These are phyloP conservation scores for Penicillium sp. DNA, from an alignment of 2,329 filamentous ascomycete genomes.

Conservation along the genomic window DNA sequence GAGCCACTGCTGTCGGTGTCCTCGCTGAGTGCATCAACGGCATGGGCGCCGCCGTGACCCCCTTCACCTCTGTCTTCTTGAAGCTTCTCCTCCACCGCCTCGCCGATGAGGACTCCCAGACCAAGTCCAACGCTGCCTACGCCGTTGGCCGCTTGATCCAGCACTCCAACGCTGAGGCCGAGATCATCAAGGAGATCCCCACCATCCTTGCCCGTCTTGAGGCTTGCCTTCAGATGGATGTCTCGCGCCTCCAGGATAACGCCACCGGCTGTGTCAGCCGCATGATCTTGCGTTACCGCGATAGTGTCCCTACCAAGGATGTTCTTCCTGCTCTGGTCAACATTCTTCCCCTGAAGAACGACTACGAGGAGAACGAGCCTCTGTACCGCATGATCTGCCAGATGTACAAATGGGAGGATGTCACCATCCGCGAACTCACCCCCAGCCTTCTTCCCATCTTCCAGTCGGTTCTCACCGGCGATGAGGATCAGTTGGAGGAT, in stretches of 20 bases:
- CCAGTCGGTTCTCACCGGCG: slow-evolving; percentile 46
- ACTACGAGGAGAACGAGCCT: slow-evolving; percentile 94
- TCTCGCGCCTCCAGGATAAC: slow-evolving; percentile 85
- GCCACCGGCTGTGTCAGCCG: slow-evolving; percentile 85
- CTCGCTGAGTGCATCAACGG: slow-evolving; percentile 87
- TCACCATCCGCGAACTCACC: slow-evolving; percentile 46
- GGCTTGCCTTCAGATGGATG: slow-evolving; percentile 72
- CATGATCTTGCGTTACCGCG: slow-evolving; percentile 88
- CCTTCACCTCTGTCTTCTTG: slow-evolving; percentile 73
- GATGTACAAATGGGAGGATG: slow-evolving; percentile 60
- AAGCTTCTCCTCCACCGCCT: slow-evolving; percentile 82
- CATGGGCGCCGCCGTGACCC: slow-evolving; percentile 77
- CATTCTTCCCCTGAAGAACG: slow-evolving; percentile 82
- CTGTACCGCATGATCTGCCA: slow-evolving; percentile 87
- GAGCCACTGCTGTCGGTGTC: slow-evolving; percentile 84
- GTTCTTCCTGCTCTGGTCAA: slow-evolving; percentile 77
- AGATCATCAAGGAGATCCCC: slow-evolving; percentile 71
- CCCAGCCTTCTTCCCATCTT: slow-evolving; percentile 48
- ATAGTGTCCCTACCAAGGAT: slow-evolving; percentile 73
- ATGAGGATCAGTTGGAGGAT: slow-evolving; percentile 48
- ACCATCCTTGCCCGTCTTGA: slow-evolving; percentile 83
- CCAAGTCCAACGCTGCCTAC: slow-evolving; percentile 93
- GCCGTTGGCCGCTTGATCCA: slow-evolving; percentile 81
- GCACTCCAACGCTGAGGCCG: slow-evolving; percentile 71
- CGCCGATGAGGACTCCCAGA: slow-evolving; percentile 83